phyloP scores from a whole-genome alignment of 768 basidiomycete genomes.

The Pleurotus ostreatus region DNA sequence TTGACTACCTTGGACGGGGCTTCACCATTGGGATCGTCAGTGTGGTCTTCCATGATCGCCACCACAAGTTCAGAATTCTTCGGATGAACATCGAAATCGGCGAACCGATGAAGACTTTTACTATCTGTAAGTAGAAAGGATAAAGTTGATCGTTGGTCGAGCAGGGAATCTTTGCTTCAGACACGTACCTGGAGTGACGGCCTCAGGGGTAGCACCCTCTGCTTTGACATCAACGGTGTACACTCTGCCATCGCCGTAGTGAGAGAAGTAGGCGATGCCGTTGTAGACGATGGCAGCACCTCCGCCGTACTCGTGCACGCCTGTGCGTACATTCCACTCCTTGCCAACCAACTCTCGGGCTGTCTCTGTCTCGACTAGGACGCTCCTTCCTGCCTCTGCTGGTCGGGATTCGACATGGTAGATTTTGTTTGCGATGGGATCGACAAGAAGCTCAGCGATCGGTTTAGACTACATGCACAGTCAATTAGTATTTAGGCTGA shows the following conservation, averaged over 20 bases:
- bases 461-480: constrained; percentile 14
- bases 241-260: constrained; percentile 47
- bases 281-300: constrained; percentile 50
- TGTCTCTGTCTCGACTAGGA: constrained; percentile 38
- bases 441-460: constrained; percentile 13
- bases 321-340: constrained; percentile 50
- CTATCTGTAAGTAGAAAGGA: constrained; percentile 24
- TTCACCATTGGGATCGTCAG: constrained; percentile 23
- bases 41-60: constrained; percentile 59
- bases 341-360: constrained; percentile 43
- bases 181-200: constrained; percentile 53
- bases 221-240: constrained; percentile 32
- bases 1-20: constrained; percentile 41
- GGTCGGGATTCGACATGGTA: constrained; percentile 15
- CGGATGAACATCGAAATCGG: constrained; percentile 51
- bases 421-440: constrained; percentile 3
- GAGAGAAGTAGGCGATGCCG: constrained; percentile 55
- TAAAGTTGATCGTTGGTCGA: neutral
- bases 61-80: constrained; percentile 39
- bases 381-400: constrained; percentile 20
- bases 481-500: neutral
- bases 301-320: constrained; percentile 74
- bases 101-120: constrained; percentile 39
- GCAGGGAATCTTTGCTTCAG: neutral
- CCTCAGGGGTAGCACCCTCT: constrained; percentile 22